These are phyloP conservation scores for Aquilaria malaccensis DNA, from an alignment of 345 rosid genomes.

Conservation along the genomic window DNA sequence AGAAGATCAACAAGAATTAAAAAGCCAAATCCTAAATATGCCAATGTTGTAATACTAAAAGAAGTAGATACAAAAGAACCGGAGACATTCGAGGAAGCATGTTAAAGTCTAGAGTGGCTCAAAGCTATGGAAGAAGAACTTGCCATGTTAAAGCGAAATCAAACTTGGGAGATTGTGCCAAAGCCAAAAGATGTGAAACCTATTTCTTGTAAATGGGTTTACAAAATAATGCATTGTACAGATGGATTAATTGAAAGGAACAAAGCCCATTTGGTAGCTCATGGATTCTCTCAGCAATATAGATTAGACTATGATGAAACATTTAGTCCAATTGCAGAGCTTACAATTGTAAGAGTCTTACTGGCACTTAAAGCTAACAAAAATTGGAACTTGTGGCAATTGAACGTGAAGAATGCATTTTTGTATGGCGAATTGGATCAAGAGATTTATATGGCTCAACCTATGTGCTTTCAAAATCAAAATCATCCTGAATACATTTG, in stretches of 20 bases:
- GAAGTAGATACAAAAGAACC: not conserved
- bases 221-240: not conserved
- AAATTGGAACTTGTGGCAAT: not conserved
- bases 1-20: not conserved
- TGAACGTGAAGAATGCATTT: not conserved
- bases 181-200: not conserved
- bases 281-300: not conserved
- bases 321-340: not conserved
- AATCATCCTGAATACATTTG: not conserved
- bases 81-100: not conserved
- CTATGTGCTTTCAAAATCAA: not conserved
- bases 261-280: not conserved
- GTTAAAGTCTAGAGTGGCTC: not conserved
- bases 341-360: not conserved
- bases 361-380: not conserved
- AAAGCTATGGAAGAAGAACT: not conserved
- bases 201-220: not conserved
- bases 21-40: slow-evolving; percentile 8
- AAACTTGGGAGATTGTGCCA: not conserved
- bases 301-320: not conserved
- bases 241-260: not conserved
- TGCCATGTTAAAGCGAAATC: not conserved
- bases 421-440: not conserved
- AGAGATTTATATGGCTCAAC: not conserved
- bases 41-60: not conserved